These are phyloP conservation scores for Poa annua DNA, from an alignment of 176 grass and related monocot genomes.

Conservation along the genomic window DNA sequence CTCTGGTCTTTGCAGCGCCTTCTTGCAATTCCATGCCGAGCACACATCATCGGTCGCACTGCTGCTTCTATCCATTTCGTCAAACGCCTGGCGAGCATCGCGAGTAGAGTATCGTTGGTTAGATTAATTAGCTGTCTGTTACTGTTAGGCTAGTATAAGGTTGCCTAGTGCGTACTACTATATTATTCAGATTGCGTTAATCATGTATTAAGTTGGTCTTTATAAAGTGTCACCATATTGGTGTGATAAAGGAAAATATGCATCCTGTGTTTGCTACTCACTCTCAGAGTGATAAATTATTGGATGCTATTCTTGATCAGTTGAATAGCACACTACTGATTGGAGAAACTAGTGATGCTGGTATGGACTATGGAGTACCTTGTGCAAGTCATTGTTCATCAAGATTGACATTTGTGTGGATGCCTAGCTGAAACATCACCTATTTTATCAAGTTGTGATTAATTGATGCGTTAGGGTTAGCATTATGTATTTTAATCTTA, in stretches of 20 bases:
- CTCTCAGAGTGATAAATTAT: not conserved
- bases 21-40: not conserved
- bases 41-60: not conserved
- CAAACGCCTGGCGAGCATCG: conserved; percentile 24
- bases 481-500: not conserved
- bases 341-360: not conserved
- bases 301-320: not conserved
- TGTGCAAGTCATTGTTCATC: not conserved
- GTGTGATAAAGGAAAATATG: not conserved
- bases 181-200: not conserved
- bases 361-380: not conserved
- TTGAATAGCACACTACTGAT: not conserved
- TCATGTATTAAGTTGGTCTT: not conserved
- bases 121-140: not conserved
- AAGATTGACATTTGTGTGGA: not conserved
- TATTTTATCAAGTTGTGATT: not conserved
- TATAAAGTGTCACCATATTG: not conserved
- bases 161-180: not conserved
- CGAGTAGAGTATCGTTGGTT: not conserved
- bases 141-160: not conserved
- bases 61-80: conserved; percentile 22
- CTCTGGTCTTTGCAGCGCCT: not conserved
- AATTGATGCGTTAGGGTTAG: not conserved
- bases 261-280: not conserved
- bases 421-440: not conserved